Evolutionary conservation across 495 filamentous ascomycete genomes (phyloP).

Genomic region (Penicillium odoratum): DNA sequence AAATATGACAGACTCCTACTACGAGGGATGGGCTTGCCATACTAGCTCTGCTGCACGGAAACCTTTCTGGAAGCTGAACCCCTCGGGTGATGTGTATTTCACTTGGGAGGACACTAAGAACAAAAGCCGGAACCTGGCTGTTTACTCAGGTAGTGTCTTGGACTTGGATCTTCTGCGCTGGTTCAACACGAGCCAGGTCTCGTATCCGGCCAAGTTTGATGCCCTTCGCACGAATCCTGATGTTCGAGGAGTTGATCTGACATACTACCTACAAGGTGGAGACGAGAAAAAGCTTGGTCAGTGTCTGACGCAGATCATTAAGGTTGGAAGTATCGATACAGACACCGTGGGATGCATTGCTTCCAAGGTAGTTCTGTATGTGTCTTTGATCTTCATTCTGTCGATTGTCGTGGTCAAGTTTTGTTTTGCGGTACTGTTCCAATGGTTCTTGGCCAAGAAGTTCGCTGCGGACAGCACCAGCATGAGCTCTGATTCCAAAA

Average conservation of each 20-base stretch:
- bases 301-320: slow-evolving; percentile 89
- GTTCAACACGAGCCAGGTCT: slow-evolving; percentile 87
- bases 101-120: slow-evolving; percentile 96
- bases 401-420: slow-evolving; percentile 88
- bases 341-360: slow-evolving; percentile 97
- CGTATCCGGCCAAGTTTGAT: slow-evolving; percentile 74
- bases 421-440: slow-evolving; percentile 83
- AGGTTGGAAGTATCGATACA: slow-evolving; percentile 93
- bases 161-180: slow-evolving; percentile 89
- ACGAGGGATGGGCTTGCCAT: slow-evolving; percentile 88
- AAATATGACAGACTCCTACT: slow-evolving; percentile 72
- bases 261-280: slow-evolving; percentile 75
- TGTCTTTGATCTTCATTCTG: slow-evolving; percentile 90
- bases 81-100: slow-evolving; percentile 79
- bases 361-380: slow-evolving; percentile 93
- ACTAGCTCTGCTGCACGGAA: slow-evolving; percentile 66
- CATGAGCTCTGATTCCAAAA: slow-evolving; percentile 65
- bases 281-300: slow-evolving; percentile 76
- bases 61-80: slow-evolving; percentile 67
- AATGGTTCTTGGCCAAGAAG: slow-evolving; percentile 87
- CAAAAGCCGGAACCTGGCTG: slow-evolving; percentile 79
- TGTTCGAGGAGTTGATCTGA: slow-evolving; percentile 86
- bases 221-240: slow-evolving; percentile 72
- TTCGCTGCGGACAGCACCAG: slow-evolving; percentile 79
- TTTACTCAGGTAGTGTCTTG: slow-evolving; percentile 91